A percentile compares a stretch with the other conserved stretches of the same genome.
phyloP scores from a whole-genome alignment of 2,329 filamentous ascomycete genomes.

The Pseudocercospora fuligena region DNA sequence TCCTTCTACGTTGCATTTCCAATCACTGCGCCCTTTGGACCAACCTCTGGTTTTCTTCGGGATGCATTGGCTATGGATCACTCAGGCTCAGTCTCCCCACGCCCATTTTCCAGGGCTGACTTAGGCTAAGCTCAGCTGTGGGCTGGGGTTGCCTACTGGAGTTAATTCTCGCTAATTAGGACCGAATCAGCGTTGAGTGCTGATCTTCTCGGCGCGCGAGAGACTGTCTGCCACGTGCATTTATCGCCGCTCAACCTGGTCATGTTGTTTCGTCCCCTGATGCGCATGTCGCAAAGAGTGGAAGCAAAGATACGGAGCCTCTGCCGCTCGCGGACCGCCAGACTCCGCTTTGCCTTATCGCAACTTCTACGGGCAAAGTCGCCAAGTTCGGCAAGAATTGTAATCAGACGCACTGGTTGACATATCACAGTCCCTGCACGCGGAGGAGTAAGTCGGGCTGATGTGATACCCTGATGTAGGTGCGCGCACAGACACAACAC shows the following conservation, averaged over 20 bases:
- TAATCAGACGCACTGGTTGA: slow-evolving; percentile 7
- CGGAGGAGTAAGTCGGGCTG: slow-evolving; percentile 5
- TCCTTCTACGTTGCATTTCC: background rate
- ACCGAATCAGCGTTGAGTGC: background rate
- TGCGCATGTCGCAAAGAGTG: background rate
- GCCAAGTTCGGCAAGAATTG: slow-evolving; percentile 11
- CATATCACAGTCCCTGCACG: slow-evolving; percentile 1
- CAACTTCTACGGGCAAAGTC: background rate
- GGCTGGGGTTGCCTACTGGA: background rate
- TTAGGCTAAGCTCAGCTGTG: background rate
- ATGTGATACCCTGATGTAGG: slow-evolving; percentile 8
- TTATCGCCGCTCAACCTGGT: background rate
- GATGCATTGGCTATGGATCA: background rate
- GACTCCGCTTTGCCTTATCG: background rate
- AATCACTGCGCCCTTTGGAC: background rate
- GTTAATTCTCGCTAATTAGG: background rate
- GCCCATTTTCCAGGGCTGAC: background rate
- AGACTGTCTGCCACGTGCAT: background rate
- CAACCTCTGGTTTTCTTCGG: background rate
- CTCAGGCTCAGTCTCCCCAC: background rate
- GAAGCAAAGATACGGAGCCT: background rate
- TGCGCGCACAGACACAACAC: background rate
- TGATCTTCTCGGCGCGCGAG: background rate
- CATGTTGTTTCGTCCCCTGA: background rate
- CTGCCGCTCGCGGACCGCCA: slow-evolving; percentile 1